These are phyloP conservation scores for Pythium folliculosum DNA, from an alignment of 352 stramenopile genomes.

Conservation along the genomic window DNA sequence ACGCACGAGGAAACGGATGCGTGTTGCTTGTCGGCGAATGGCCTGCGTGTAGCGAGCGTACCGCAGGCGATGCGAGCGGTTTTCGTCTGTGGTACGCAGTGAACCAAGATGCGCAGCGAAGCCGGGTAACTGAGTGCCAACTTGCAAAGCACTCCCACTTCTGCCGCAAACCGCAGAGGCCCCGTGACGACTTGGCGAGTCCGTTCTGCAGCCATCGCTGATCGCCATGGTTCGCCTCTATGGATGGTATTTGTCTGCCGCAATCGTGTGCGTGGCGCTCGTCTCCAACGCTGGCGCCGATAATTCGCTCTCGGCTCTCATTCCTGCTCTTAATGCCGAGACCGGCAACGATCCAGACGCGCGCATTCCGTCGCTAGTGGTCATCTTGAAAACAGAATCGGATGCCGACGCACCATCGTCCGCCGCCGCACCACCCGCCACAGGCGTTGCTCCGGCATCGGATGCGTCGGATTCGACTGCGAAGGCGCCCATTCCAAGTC, in stretches of 20 bases:
- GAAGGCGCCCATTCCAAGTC: slow-evolving; percentile 12
- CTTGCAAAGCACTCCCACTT: background rate
- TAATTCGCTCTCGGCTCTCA: background rate
- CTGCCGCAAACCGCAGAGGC: background rate
- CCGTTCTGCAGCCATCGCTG: background rate
- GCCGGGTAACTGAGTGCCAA: background rate
- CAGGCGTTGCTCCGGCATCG: background rate
- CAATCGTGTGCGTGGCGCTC: background rate
- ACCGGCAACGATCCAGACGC: background rate
- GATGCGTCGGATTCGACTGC: background rate
- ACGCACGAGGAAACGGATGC: slow-evolving; percentile 7
- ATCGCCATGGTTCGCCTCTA: slow-evolving; percentile 20
- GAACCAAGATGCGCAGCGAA: background rate
- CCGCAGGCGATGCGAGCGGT: background rate
- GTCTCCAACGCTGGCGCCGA: background rate
- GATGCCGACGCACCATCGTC: background rate
- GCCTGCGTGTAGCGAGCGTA: background rate
- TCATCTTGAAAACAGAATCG: slow-evolving; percentile 13
- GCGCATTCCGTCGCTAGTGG: slow-evolving; percentile 9
- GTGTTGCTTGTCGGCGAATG: background rate
- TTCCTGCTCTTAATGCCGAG: background rate
- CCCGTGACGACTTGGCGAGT: background rate
- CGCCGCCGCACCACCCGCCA: background rate
- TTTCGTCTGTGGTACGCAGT: background rate
- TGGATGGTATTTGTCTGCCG: slow-evolving; percentile 14